These are phyloP conservation scores for Ophiostoma himal-ulmi DNA, from an alignment of 2,329 filamentous ascomycete genomes.

Conservation along the genomic window DNA sequence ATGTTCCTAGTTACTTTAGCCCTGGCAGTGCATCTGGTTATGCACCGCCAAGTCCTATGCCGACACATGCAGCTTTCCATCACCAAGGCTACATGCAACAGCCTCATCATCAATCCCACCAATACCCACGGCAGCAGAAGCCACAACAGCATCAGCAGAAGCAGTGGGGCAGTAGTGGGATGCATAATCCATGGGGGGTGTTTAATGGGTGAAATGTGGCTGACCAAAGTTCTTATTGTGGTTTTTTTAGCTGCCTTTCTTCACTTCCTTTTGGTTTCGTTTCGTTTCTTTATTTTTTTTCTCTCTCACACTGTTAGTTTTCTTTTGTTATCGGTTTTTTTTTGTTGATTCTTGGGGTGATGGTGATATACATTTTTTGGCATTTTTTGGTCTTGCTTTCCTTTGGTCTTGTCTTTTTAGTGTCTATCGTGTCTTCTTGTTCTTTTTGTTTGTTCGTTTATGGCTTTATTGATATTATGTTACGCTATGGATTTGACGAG, in stretches of 20 bases:
- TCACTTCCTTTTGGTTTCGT: neutral
- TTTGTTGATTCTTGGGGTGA: neutral
- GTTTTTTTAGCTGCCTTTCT: neutral
- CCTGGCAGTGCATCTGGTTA: neutral
- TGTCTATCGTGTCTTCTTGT: neutral
- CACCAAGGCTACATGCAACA: neutral
- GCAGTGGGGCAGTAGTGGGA: conserved; percentile 5
- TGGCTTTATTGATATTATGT: neutral
- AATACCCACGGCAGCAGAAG: neutral
- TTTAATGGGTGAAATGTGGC: neutral
- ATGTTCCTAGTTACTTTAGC: conserved; percentile 5
- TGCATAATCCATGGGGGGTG: conserved; percentile 18
- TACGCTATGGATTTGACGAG: neutral
- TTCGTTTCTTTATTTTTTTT: neutral
- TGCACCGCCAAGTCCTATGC: conserved; percentile 7
- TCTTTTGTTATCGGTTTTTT: neutral
- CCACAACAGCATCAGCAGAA: conserved; percentile 4
- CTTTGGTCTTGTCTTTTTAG: neutral
- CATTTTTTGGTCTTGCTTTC: neutral
- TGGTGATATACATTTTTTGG: conserved; percentile 13
- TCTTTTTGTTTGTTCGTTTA: neutral
- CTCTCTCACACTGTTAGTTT: neutral
- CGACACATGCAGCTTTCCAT: neutral
- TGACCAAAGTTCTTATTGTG: neutral
- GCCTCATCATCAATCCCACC: neutral